Percentiles rank a stretch among this genome's conserved stretches.
Evolutionary conservation across 2,329 filamentous ascomycete species (phyloP).

Genomic region (Alternaria brassicicola): DNA sequence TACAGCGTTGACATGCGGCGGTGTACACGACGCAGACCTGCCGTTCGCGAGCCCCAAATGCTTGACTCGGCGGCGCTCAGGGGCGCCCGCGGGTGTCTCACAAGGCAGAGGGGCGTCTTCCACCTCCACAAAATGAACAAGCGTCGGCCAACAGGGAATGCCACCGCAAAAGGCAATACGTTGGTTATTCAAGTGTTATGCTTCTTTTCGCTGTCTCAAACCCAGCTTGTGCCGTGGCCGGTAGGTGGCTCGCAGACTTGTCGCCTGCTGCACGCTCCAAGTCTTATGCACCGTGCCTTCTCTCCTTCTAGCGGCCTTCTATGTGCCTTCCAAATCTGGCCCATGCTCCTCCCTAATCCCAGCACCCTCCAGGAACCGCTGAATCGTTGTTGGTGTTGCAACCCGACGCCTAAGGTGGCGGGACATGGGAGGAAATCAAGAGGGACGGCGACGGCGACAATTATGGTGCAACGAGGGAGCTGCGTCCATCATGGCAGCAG

Average conservation of each 20-base stretch:
- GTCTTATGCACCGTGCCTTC: slow-evolving; percentile 26
- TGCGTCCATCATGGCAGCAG: background rate
- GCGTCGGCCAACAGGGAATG: slow-evolving; percentile 21
- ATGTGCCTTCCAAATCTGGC: slow-evolving; percentile 26
- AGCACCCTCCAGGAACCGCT: slow-evolving; percentile 21
- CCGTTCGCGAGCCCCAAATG: slow-evolving; percentile 28
- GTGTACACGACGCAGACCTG: slow-evolving; percentile 18
- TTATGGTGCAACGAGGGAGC: background rate
- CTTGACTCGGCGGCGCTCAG: slow-evolving; percentile 24
- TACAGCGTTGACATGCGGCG: slow-evolving; percentile 10
- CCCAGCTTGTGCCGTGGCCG: slow-evolving; percentile 24
- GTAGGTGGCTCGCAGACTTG: slow-evolving; percentile 24
- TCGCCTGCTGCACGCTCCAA: slow-evolving; percentile 29
- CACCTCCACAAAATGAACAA: slow-evolving; percentile 11
- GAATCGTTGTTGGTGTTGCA: slow-evolving; percentile 15
- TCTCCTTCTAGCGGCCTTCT: slow-evolving; percentile 37
- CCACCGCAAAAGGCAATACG: slow-evolving; percentile 12
- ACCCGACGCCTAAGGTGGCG: slow-evolving; percentile 3
- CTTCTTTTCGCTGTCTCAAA: slow-evolving; percentile 22
- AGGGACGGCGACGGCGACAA: background rate
- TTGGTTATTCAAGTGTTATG: slow-evolving; percentile 17
- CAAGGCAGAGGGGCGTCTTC: slow-evolving; percentile 16
- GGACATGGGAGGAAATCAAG: background rate
- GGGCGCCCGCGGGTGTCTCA: slow-evolving; percentile 22
- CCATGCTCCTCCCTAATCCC: slow-evolving; percentile 19